Evolutionary conservation across 805 yeast genomes (phyloP).

Genomic region (Clavispora fructus): DNA sequence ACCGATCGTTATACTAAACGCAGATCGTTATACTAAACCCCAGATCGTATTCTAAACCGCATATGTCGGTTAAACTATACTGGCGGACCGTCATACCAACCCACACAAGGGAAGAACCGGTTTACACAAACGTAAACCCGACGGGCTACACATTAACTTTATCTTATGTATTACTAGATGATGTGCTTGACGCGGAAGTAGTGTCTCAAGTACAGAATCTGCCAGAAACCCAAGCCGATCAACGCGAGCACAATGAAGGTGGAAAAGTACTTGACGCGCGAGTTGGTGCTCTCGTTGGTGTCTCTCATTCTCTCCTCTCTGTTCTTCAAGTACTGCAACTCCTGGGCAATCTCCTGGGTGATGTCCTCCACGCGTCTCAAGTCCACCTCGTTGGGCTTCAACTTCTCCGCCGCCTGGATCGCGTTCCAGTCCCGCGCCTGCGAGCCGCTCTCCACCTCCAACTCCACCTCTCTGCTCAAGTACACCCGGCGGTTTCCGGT

Average conservation of each 20-base stretch:
- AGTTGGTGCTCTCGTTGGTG: conserved; percentile 93
- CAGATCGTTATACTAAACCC: no score
- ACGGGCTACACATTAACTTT: no score
- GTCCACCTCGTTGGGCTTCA: conserved; percentile 89
- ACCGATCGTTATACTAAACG: no score
- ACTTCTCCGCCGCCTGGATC: conserved; percentile 84
- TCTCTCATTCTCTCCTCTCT: conserved; percentile 94
- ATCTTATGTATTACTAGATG: conserved; percentile 30
- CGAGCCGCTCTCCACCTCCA: conserved; percentile 93
- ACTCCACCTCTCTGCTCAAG: conserved; percentile 66
- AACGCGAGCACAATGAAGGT: conserved; percentile 62
- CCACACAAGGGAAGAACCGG: no score
- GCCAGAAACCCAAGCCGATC: conserved; percentile 84
- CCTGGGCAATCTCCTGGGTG: conserved; percentile 74
- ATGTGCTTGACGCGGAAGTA: conserved; percentile 87
- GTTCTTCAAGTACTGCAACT: conserved; percentile 73
- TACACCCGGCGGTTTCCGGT: conserved; percentile 27
- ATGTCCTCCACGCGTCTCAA: conserved; percentile 82
- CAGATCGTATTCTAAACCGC: no score
- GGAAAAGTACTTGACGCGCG: conserved; percentile 87
- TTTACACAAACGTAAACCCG: no score
- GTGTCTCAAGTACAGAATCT: conserved; percentile 83
- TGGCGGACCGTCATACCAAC: no score
- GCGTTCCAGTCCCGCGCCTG: conserved; percentile 98
- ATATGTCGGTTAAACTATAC: no score